A percentile compares a stretch with the other conserved stretches of the same genome.
Evolutionary conservation across 805 yeast genomes (phyloP).

Genomic region (Suhomyces kilbournensis): DNA sequence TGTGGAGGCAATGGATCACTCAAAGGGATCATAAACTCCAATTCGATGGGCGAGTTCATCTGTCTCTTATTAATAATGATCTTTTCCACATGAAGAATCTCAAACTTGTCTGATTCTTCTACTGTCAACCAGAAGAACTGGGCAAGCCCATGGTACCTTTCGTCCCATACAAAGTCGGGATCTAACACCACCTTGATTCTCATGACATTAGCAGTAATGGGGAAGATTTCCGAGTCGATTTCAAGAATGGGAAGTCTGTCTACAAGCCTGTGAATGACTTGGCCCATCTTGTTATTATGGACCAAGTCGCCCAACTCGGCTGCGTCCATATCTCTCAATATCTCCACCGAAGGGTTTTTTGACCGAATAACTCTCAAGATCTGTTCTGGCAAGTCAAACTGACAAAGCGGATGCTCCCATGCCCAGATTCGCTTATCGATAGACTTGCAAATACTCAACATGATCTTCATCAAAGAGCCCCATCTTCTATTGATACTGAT

Average conservation of each 20-base stretch:
- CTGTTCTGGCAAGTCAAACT: constrained; percentile 74
- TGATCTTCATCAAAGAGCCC: constrained; percentile 75
- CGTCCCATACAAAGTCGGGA: constrained; percentile 87
- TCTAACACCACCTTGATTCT: constrained; percentile 67
- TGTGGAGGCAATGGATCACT: constrained; percentile 90
- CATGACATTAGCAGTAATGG: constrained; percentile 84
- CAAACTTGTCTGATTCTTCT: constrained; percentile 75
- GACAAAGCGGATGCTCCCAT: constrained; percentile 83
- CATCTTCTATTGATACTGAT: constrained; percentile 87
- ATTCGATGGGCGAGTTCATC: constrained; percentile 53
- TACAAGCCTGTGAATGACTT: constrained; percentile 53
- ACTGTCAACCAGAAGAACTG: constrained; percentile 92
- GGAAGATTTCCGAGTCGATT: constrained; percentile 81
- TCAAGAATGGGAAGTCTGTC: constrained; percentile 72
- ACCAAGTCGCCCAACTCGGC: constrained; percentile 86
- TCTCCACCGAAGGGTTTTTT: constrained; percentile 67
- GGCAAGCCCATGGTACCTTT: constrained; percentile 71
- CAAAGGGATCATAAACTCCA: constrained; percentile 91
- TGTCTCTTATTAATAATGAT: constrained; percentile 63
- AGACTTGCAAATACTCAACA: constrained; percentile 81
- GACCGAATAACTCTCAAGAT: constrained; percentile 60
- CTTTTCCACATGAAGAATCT: constrained; percentile 78
- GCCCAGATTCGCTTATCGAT: constrained; percentile 86
- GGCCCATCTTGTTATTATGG: constrained; percentile 77
- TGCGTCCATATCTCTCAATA: constrained; percentile 66